A percentile compares a stretch with the other conserved stretches of the same genome.
Conservation (phyloP, 2,329 filamentous ascomycete species). For the Chaetoscypha palmicola region DNA sequence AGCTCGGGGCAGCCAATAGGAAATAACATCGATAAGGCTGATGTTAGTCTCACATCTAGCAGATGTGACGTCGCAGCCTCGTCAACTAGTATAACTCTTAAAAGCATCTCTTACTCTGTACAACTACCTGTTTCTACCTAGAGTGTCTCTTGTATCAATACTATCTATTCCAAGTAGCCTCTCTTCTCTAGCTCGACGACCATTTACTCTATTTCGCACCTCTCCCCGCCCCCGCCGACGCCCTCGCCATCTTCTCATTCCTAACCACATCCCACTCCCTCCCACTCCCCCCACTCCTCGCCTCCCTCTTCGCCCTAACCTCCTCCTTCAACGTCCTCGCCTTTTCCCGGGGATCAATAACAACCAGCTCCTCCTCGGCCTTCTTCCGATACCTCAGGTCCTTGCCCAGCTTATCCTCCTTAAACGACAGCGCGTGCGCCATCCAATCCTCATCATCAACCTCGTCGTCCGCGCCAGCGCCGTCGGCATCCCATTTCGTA, state of each 20-base stretch:
- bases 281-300: conserved; percentile 41
- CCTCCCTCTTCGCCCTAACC: conserved; percentile 52
- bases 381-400: conserved; percentile 84
- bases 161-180: no score
- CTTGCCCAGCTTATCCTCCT: conserved; percentile 84
- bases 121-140: no score
- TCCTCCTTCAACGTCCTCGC: conserved; percentile 64
- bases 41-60: no score
- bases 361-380: conserved; percentile 82
- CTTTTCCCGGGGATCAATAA: conserved; percentile 87
- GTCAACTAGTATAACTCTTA: no score
- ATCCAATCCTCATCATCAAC: conserved; percentile 72
- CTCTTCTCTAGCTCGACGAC: no score
- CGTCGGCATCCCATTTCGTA: conserved; percentile 62
- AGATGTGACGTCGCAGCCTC: no score
- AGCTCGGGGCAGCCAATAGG: no score
- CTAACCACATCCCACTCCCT: conserved; percentile 52
- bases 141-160: no score
- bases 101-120: no score
- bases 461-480: conserved; percentile 43
- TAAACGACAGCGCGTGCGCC: conserved; percentile 76
- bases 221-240: conserved; percentile 47
- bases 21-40: no score
- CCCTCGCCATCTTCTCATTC: conserved; percentile 49
- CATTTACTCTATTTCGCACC: conserved; percentile 40